These are phyloP conservation scores for Cercospora zeina DNA, from an alignment of 2,329 filamentous ascomycete genomes.

Conservation along the genomic window DNA sequence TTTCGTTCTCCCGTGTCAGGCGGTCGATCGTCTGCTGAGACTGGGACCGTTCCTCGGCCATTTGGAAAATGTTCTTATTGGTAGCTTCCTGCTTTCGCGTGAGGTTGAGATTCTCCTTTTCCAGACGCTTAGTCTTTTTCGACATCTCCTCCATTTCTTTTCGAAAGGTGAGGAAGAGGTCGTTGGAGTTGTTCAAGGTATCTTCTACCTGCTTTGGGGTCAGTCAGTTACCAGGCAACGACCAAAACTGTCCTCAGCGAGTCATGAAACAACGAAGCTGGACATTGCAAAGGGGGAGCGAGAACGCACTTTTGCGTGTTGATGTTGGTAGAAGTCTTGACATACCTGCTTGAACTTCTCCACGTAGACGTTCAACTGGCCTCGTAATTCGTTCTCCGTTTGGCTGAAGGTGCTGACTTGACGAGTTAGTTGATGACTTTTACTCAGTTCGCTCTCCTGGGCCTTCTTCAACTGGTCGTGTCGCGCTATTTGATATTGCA, in stretches of 20 bases:
- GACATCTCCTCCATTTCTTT: slow-evolving; percentile 99
- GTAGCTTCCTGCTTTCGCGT: slow-evolving; percentile 92
- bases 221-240: slow-evolving; percentile 41
- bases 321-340: slow-evolving; percentile 24
- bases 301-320: slow-evolving; percentile 21
- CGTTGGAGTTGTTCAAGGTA: slow-evolving; percentile 96
- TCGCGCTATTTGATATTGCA: slow-evolving; percentile 85
- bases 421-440: slow-evolving; percentile 79
- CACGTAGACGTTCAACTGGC: slow-evolving; percentile 96
- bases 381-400: slow-evolving; percentile 88
- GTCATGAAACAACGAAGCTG: slow-evolving; percentile 11
- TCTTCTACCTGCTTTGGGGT: slow-evolving; percentile 81
- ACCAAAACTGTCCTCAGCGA: slow-evolving; percentile 17
- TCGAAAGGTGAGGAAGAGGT: slow-evolving; percentile 91
- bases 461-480: slow-evolving; percentile 87
- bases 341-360: slow-evolving; percentile 99
- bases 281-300: slow-evolving; percentile 15
- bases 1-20: slow-evolving; percentile 80
- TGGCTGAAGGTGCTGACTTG: slow-evolving; percentile 96
- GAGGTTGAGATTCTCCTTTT: slow-evolving; percentile 91
- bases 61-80: slow-evolving; percentile 91
- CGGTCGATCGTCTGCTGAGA: slow-evolving; percentile 75
- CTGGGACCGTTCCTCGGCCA: slow-evolving; percentile 88
- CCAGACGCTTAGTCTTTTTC: slow-evolving; percentile 94
- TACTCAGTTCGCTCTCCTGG: slow-evolving; percentile 76